These are phyloP conservation scores for Suaeda aralocaspica DNA, from an alignment of 148 eudicot genomes.

Conservation along the genomic window DNA sequence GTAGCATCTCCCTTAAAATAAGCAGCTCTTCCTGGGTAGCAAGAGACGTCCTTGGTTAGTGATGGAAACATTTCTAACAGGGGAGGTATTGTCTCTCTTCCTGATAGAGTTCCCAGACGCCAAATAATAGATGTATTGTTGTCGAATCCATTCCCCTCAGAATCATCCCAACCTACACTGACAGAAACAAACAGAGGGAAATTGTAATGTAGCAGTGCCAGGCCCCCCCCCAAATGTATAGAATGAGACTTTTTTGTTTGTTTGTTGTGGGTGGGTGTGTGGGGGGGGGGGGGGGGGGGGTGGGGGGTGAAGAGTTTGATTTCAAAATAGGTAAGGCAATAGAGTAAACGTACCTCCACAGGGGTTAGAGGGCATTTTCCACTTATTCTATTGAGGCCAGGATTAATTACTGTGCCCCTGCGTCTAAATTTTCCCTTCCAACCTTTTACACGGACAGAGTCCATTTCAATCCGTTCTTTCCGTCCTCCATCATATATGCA, in stretches of 20 bases:
- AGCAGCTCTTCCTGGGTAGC: constrained; percentile 61
- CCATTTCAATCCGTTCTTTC: constrained; percentile 51
- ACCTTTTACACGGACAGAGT: constrained; percentile 57
- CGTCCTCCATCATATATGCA: constrained; percentile 81
- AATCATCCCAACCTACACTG: constrained; percentile 93
- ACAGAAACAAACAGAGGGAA: constrained; percentile 34
- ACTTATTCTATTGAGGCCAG: constrained; percentile 55
- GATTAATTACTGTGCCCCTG: constrained; percentile 40
- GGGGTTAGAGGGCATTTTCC: constrained; percentile 94
- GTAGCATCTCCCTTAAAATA: constrained; percentile 37
- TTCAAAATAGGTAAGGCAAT: too few species aligned
- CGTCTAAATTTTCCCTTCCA: constrained; percentile 79
- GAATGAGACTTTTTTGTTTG: not conserved
- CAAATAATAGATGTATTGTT: constrained; percentile 69
- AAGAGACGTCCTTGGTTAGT: constrained; percentile 69
- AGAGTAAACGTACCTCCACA: constrained; percentile 91
- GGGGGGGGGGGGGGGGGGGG: too few species aligned
- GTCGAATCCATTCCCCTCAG: constrained; percentile 85
- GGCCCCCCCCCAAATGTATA: not conserved
- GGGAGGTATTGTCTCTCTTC: constrained; percentile 58
- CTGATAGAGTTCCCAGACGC: constrained; percentile 79
- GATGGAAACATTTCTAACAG: constrained; percentile 82
- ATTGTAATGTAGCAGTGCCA: not conserved
- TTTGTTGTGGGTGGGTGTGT: too few species aligned
- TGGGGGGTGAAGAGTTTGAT: too few species aligned